Percentiles rank a stretch among this genome's conserved stretches.
These are phyloP conservation scores for Coemansia sp. DNA, from an alignment of 192 early-diverging fungal genomes.

Conservation along the genomic window DNA sequence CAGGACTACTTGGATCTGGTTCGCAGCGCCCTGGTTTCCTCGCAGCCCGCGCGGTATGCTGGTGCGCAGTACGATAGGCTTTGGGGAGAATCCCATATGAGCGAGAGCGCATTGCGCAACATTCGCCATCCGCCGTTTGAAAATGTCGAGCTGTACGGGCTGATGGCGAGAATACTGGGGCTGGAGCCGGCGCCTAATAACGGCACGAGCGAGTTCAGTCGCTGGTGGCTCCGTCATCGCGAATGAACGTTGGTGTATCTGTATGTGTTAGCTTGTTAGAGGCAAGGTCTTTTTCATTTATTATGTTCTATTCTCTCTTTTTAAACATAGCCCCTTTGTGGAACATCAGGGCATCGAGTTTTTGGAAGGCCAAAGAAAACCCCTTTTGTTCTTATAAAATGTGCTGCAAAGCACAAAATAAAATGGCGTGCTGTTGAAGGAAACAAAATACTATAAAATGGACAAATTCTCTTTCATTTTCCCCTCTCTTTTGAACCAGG, in stretches of 20 bases:
- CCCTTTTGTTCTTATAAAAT: too few species aligned
- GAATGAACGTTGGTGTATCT: background rate
- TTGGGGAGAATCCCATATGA: slow-evolving; percentile 33
- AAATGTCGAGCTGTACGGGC: slow-evolving; percentile 72
- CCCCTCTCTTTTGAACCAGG: too few species aligned
- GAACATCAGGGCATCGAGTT: too few species aligned
- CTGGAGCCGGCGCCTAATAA: slow-evolving; percentile 70
- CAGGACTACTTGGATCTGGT: slow-evolving; percentile 44
- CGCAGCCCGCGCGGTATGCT: slow-evolving; percentile 3
- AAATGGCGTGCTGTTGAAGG: too few species aligned
- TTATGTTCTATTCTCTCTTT: too few species aligned
- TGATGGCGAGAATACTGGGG: slow-evolving; percentile 59
- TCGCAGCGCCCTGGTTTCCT: slow-evolving; percentile 22
- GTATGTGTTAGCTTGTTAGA: too few species aligned
- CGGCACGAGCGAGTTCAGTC: slow-evolving; percentile 53
- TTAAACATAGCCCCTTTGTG: too few species aligned
- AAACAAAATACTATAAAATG: too few species aligned
- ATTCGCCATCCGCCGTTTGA: slow-evolving; percentile 55
- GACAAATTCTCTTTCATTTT: too few species aligned
- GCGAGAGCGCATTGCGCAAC: slow-evolving; percentile 15
- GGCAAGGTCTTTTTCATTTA: too few species aligned
- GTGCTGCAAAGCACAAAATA: too few species aligned
- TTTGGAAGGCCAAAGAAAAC: too few species aligned
- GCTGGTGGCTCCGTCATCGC: slow-evolving; percentile 34
- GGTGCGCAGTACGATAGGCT: slow-evolving; percentile 30